Base-by-base conservation (phyloP, 805 yeast species). In the Maudiozyma turicensis region DNA sequence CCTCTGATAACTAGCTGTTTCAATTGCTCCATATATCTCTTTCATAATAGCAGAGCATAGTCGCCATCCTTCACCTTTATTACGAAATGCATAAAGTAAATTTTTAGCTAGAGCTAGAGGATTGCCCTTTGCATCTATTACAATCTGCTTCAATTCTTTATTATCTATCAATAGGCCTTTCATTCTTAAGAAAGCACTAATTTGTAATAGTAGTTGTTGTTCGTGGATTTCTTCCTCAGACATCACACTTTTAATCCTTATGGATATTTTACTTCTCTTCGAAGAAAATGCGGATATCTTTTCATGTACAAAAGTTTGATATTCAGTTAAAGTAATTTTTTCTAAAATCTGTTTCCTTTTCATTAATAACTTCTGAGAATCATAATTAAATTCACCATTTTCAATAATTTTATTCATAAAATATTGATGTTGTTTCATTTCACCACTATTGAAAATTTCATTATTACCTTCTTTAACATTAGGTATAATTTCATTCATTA, bases 331-430 rank as follows among this genome's bases (percentile, higher is more conserved):
- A 0, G 67, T 65, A 9, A 80, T 47, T 0, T 47, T 46, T 15
- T 60, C 51, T 0, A 80, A 52, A 0, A 69, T 15, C 0, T 49
- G 38, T 3, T 50, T 8, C 55, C 75, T 78, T 26, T 72, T 56
- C 3, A 57, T 54, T 52, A 72, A 66, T 9, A 60, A 58, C 3
- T 51, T 56, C 1, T 51, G 69, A 5, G 38, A 28, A 6, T 6
- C 14, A 6, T 65, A 60, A 54, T 77, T 79, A 29, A 65, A 53
- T 52, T 72, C 76, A 3, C 72, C 69, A 45, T 66, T 63, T 39
- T 68, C 72, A 3, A 70, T 53, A 3, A 82, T 78, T 49, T 76
- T 76, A 48, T 75, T 80, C 75, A 78, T 73, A 38, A 62, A 54
- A 32, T 65, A 65, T 50, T 69, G 72, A 60, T 84, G 90, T 3